Percentiles rank a stretch among this genome's conserved stretches.
phyloP scores from a whole-genome alignment of 768 basidiomycete species.

The Neoboletus brunneissimus region DNA sequence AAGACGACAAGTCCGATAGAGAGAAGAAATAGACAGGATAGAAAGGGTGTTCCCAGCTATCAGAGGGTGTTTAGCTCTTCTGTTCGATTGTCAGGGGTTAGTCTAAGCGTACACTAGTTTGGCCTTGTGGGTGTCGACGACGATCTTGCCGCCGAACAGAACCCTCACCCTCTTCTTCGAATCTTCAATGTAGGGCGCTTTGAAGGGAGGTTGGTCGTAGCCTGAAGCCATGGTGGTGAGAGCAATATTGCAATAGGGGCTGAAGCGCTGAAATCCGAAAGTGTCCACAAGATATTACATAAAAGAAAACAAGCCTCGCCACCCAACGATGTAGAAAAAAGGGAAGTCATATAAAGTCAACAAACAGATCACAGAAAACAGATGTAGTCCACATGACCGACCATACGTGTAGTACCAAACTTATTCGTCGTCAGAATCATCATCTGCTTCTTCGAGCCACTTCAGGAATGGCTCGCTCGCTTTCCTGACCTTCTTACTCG shows the following conservation, averaged over 20 bases:
- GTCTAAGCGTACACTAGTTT: constrained; percentile 57
- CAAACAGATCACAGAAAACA: constrained; percentile 17
- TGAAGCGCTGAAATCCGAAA: not conserved
- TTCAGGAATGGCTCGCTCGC: constrained; percentile 95
- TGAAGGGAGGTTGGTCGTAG: constrained; percentile 33
- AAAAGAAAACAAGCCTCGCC: not conserved
- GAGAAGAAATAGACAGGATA: constrained; percentile 59
- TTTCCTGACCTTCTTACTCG: constrained; percentile 93
- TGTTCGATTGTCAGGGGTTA: not conserved
- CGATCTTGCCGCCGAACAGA: constrained; percentile 46
- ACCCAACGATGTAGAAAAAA: not conserved
- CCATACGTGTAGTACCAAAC: not conserved
- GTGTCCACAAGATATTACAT: not conserved
- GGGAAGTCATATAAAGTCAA: constrained; percentile 5
- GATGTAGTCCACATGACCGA: not conserved
- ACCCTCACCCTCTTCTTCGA: constrained; percentile 52
- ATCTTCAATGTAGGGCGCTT: constrained; percentile 47
- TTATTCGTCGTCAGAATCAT: constrained; percentile 46
- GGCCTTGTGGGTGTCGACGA: constrained; percentile 55
- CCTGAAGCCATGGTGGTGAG: constrained; percentile 14
- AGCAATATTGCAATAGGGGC: not conserved
- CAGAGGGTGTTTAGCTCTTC: not conserved
- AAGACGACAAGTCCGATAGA: constrained; percentile 41
- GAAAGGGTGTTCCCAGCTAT: constrained; percentile 54
- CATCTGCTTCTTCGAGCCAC: constrained; percentile 91